Percentiles rank a stretch among this genome's conserved stretches.
Evolutionary conservation across 148 eudicot species (phyloP).

Genomic region (Persicaria tinctoria): DNA sequence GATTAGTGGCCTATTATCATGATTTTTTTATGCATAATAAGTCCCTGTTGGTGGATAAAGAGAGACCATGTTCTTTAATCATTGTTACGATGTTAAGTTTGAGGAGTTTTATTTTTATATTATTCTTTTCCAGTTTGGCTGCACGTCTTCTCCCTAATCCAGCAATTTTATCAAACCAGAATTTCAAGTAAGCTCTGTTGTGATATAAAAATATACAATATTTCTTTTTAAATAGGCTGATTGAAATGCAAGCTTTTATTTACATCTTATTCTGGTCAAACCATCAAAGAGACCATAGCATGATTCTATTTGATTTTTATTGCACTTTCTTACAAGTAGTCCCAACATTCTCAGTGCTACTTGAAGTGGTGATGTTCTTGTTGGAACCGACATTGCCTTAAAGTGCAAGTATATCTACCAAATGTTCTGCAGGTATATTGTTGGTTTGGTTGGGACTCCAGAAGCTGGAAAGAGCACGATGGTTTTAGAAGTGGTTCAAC

Average conservation of each 20-base stretch:
- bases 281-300: no score
- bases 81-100: background rate
- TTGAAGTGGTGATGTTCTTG: background rate
- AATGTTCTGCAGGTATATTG: conserved; percentile 60
- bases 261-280: conserved; percentile 2
- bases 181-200: conserved; percentile 57
- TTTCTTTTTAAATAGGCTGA: no score
- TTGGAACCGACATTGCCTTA: background rate
- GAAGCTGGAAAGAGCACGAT: conserved; percentile 97
- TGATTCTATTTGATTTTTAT: no score
- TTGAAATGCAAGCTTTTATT: no score
- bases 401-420: background rate
- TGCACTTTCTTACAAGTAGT: no score
- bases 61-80: background rate
- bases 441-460: conserved; percentile 96
- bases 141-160: conserved; percentile 65
- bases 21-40: background rate
- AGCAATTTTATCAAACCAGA: conserved; percentile 54
- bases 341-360: no score
- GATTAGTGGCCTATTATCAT: background rate
- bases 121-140: conserved; percentile 33
- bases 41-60: background rate
- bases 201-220: background rate
- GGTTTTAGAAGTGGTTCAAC: conserved; percentile 68
- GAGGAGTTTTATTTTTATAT: background rate